Conservation (phyloP, 129 eudicot species). For the Flaveria robusta region DNA sequence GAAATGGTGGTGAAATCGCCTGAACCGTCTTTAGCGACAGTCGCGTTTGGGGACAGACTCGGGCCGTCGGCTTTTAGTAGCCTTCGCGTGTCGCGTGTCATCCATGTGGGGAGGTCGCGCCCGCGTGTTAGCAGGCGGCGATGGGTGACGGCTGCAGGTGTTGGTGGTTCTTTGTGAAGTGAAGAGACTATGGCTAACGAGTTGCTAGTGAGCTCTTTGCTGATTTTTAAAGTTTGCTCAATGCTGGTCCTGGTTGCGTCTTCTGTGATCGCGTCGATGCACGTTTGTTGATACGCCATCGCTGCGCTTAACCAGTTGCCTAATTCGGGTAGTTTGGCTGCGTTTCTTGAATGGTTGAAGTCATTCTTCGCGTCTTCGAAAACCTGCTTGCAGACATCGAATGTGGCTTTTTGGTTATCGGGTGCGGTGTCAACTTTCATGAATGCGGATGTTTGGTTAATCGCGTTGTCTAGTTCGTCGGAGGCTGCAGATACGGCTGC, state of each 20-base stretch:
- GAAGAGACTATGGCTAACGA: slow-evolving; percentile 62
- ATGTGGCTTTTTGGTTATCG: slow-evolving; percentile 46
- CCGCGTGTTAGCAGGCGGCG: slow-evolving; percentile 38
- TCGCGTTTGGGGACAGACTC: slow-evolving; percentile 41
- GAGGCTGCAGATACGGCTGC: slow-evolving; percentile 53
- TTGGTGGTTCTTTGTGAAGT: slow-evolving; percentile 18
- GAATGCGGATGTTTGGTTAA: slow-evolving; percentile 30
- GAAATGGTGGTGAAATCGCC: slow-evolving; percentile 54
- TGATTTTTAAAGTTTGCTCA: slow-evolving; percentile 38
- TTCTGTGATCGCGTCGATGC: slow-evolving; percentile 69
- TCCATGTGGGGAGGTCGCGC: slow-evolving; percentile 47
- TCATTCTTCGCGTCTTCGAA: slow-evolving; percentile 57
- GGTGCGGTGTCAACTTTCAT: slow-evolving; percentile 46
- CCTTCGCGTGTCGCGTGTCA: slow-evolving; percentile 41
- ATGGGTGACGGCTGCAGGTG: background rate
- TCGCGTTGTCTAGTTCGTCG: slow-evolving; percentile 46
- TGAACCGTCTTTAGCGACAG: slow-evolving; percentile 75
- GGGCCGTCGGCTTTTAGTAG: slow-evolving; percentile 34
- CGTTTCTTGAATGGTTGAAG: slow-evolving; percentile 41
- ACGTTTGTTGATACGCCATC: slow-evolving; percentile 68
- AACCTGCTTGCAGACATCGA: slow-evolving; percentile 55
- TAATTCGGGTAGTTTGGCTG: slow-evolving; percentile 32
- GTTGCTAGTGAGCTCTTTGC: slow-evolving; percentile 59
- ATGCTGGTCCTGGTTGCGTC: slow-evolving; percentile 42
- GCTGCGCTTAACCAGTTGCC: slow-evolving; percentile 74